These are phyloP conservation scores for Suillus cothurnatus DNA, from an alignment of 768 basidiomycete genomes.

Conservation along the genomic window DNA sequence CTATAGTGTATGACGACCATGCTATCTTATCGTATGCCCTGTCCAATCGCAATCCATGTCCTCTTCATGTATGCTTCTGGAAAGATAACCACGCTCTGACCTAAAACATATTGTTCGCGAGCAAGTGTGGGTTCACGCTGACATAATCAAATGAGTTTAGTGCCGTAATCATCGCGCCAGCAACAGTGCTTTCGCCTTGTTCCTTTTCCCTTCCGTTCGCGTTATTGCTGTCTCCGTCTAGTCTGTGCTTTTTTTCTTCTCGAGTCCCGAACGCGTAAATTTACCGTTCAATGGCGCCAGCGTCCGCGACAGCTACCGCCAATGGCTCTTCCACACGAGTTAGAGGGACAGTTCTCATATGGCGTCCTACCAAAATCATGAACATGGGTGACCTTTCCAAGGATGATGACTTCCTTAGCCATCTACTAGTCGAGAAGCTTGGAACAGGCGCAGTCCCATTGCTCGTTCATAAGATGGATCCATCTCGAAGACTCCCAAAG, in stretches of 20 bases:
- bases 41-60: constrained; percentile 15
- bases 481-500: constrained; percentile 74
- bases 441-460: constrained; percentile 81
- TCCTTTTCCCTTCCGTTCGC: constrained; percentile 33
- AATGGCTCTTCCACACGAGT: constrained; percentile 21
- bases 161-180: constrained; percentile 38
- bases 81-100: constrained; percentile 3
- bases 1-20: constrained; percentile 17
- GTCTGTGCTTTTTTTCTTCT: constrained; percentile 15
- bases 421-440: constrained; percentile 86
- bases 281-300: constrained; percentile 35
- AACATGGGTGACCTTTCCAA: constrained; percentile 87
- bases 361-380: constrained; percentile 89
- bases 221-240: constrained; percentile 22
- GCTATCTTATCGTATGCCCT: constrained; percentile 12
- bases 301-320: constrained; percentile 25
- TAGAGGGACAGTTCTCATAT: constrained; percentile 41
- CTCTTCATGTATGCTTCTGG: constrained; percentile 5
- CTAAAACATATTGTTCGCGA: constrained; percentile 4
- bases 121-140: constrained; percentile 2
- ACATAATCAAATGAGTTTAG: constrained; percentile 9
- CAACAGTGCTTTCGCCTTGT: constrained; percentile 23
- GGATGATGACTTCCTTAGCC: constrained; percentile 90
- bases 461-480: constrained; percentile 89
- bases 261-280: constrained; percentile 20